These are phyloP conservation scores for Wickerhamiella shivajii DNA, from an alignment of 805 yeast genomes.

Conservation along the genomic window DNA sequence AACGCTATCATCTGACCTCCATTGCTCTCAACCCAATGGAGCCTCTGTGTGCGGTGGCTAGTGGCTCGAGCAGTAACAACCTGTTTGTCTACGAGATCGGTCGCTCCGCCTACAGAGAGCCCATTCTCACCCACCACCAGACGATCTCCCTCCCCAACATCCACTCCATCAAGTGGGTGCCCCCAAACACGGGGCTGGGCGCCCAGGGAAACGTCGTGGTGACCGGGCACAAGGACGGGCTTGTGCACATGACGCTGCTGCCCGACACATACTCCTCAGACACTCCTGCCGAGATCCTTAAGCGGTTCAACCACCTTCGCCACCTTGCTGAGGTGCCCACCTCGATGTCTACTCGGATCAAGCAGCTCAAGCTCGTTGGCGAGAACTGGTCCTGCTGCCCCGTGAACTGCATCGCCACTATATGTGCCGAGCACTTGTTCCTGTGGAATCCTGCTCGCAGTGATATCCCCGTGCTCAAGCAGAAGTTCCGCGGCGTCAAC, in stretches of 20 bases:
- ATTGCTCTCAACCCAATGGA: conserved; percentile 24
- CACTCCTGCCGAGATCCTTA: conserved; percentile 51
- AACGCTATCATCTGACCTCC: conserved; percentile 22
- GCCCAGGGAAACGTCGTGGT: conserved; percentile 33
- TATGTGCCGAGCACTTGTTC: conserved; percentile 56
- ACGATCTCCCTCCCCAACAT: conserved; percentile 42
- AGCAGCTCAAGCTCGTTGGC: conserved; percentile 28
- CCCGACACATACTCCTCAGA: conserved; percentile 39
- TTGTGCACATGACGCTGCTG: conserved; percentile 54
- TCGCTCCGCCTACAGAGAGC: conserved; percentile 17
- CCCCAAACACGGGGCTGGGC: conserved; percentile 23
- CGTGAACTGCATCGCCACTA: conserved; percentile 38
- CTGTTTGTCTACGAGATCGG: conserved; percentile 38
- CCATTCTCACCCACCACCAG: conserved; percentile 40
- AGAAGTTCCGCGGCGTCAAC: conserved; percentile 36
- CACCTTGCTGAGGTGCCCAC: conserved; percentile 30
- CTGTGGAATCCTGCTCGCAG: conserved; percentile 59
- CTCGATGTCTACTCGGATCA: conserved; percentile 21
- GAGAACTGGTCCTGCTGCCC: conserved; percentile 32
- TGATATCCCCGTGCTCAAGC: conserved; percentile 42
- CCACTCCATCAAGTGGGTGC: conserved; percentile 31
- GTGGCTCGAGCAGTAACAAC: conserved; percentile 34
- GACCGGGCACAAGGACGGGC: conserved; percentile 67
- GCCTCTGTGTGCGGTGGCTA: conserved; percentile 41
- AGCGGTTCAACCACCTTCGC: conserved; percentile 64